Evolutionary conservation across 306 rosid species (phyloP).

Genomic region (Prunus fruticosa): DNA sequence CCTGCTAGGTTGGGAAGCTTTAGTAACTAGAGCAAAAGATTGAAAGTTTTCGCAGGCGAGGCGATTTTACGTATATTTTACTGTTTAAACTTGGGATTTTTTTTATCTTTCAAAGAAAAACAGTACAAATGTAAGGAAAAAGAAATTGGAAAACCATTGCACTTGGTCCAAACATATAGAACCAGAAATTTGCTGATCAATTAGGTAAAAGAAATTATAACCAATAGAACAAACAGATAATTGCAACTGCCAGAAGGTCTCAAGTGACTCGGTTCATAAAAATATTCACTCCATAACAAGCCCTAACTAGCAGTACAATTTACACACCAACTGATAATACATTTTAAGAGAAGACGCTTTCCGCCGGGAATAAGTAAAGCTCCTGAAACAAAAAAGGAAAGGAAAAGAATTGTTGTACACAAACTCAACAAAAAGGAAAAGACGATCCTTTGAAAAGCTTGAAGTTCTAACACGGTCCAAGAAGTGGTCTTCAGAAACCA

Average conservation of each 20-base stretch:
- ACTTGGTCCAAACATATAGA: background rate
- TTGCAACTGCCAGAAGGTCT: constrained; percentile 11
- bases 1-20: too few relatives aligned
- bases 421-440: constrained; percentile 33
- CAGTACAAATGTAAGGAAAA: too few relatives aligned
- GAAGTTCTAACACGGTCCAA: constrained; percentile 11
- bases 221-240: background rate
- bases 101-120: too few relatives aligned
- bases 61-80: too few relatives aligned
- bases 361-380: constrained; percentile 17
- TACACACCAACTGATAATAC: constrained; percentile 34
- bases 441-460: constrained; percentile 12
- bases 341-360: background rate
- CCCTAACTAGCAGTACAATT: constrained; percentile 18
- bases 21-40: background rate
- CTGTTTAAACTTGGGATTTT: too few relatives aligned
- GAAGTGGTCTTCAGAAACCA: constrained; percentile 25
- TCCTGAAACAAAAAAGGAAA: constrained; percentile 5
- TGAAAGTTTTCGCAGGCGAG: background rate
- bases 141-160: too few relatives aligned
- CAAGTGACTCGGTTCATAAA: background rate
- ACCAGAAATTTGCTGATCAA: background rate
- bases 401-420: constrained; percentile 28
- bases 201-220: background rate
- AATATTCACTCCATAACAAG: background rate